Evolutionary conservation across 192 early-diverging fungal species (phyloP).

Genomic region (Linderina pennispora): DNA sequence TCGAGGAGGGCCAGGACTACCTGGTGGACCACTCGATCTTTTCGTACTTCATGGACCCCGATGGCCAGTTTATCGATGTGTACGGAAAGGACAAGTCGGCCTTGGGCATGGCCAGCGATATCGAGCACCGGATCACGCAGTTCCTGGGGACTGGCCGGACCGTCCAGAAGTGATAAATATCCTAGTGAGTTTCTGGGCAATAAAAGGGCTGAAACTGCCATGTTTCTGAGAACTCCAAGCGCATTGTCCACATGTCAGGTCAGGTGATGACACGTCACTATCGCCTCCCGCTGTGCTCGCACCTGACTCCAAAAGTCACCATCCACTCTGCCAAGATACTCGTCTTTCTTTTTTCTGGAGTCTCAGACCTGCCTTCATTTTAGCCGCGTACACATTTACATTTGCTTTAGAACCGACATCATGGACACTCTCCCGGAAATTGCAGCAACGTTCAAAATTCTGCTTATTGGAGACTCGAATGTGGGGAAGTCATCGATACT

Average conservation of each 20-base stretch:
- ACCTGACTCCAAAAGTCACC: no score
- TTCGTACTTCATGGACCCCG: constrained; percentile 92
- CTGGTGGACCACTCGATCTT: constrained; percentile 98
- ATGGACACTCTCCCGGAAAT: constrained; percentile 33
- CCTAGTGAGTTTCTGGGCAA: no score
- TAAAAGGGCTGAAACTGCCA: no score
- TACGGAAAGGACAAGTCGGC: constrained; percentile 73
- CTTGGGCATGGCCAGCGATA: constrained; percentile 27
- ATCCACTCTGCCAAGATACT: no score
- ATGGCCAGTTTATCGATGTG: constrained; percentile 84
- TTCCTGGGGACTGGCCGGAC: constrained; percentile 12
- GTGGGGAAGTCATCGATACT: constrained; percentile 94
- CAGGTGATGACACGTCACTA: no score
- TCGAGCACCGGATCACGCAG: constrained; percentile 22
- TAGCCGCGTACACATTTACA: no score
- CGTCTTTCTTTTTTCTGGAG: not conserved
- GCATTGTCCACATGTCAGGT: no score
- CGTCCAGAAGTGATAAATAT: constrained; percentile 7
- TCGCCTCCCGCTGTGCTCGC: no score
- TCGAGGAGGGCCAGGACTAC: constrained; percentile 80
- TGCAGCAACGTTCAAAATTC: constrained; percentile 85
- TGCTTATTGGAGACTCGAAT: constrained; percentile 92
- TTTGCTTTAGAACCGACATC: not conserved
- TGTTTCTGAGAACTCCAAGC: no score
- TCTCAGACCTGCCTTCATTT: not conserved